Evolutionary conservation across 352 stramenopile species (phyloP).

Genomic region (Phytophthora palmivora): DNA sequence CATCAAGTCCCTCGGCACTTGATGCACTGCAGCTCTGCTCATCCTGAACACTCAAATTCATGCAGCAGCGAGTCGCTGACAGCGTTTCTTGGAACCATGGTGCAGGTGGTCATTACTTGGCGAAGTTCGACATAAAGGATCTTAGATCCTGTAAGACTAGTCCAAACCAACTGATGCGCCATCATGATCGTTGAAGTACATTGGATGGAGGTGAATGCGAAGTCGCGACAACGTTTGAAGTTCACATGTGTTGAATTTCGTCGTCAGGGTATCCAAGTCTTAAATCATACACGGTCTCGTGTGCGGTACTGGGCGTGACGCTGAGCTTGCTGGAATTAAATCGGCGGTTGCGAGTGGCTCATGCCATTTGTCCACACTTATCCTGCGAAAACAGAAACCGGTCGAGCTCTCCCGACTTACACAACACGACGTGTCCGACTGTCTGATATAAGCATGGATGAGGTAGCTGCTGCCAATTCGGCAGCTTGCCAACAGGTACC

Average conservation of each 20-base stretch:
- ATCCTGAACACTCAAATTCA: too few species aligned
- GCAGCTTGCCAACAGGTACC: too few species aligned
- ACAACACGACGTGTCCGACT: too few species aligned
- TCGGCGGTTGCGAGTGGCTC: slow-evolving; percentile 1
- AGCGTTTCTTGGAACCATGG: too few species aligned
- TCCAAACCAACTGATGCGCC: slow-evolving; percentile 4
- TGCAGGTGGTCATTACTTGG: too few species aligned
- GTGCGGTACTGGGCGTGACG: slow-evolving; percentile 12
- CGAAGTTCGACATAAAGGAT: neutral
- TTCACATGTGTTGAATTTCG: slow-evolving; percentile 19
- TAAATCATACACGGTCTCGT: slow-evolving; percentile 14
- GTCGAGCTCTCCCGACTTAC: too few species aligned
- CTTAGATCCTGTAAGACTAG: neutral
- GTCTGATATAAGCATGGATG: too few species aligned
- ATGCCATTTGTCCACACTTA: neutral
- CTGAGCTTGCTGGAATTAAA: slow-evolving; percentile 1
- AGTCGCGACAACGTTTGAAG: neutral
- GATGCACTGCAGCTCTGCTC: too few species aligned
- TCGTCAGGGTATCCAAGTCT: slow-evolving; percentile 5
- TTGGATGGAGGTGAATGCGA: neutral
- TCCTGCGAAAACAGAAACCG: neutral
- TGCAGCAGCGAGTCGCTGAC: too few species aligned
- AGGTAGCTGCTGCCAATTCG: too few species aligned
- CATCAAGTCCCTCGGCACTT: neutral
- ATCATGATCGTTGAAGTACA: slow-evolving; percentile 1